Evolutionary conservation across 352 stramenopile genomes (phyloP), one percentile per base, ranked within the genome.

Genomic region (Globisporangium splendens): DNA sequence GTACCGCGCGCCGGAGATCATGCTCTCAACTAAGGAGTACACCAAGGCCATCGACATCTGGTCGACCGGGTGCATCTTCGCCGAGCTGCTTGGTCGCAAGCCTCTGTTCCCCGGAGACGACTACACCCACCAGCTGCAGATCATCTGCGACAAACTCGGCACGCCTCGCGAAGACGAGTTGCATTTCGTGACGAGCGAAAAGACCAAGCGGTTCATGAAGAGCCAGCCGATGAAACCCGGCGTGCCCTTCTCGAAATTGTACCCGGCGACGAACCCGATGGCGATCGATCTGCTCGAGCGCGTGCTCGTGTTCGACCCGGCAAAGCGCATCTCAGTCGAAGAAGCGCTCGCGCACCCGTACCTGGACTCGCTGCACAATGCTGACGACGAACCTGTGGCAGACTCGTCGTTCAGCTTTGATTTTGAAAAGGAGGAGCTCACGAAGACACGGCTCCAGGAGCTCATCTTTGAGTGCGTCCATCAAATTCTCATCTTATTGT

Each of bases 101-200:
- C 88, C 89, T 46, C 76, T 98, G n/a, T 97, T 98, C 46, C 92
- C 89, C 7, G 92, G 92, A 1, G 94, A 99, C 54, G 96, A 99
- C 73, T 99, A 99, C 73, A 99, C 99, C 72, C 93, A 99, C 73
- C 97, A 99, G 75, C 93, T 99, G 47, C 87, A 97, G 73, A 93
- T 98, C 66, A 98, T 98, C 56, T 95, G 83, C 61, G 87, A 97
- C 56, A 93, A 96, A 56, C 78, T 98, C 38, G 91, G 91, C 38
- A 96, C 86, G 43, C 88, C 89, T 12, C 70, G 69, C 24, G 80
- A 98, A 47, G 85, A 86, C 0, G 91, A 97, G 33, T 60, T 98
- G 20, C 76, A 95, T 59, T 98, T 97, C 63, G 86, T 98, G 48
- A 95, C 87, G 33, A 97, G 89, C 58, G 86, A 98, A 43, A 93